These are phyloP conservation scores for Kodamaea sagamina DNA, from an alignment of 805 yeast genomes.

Conservation along the genomic window DNA sequence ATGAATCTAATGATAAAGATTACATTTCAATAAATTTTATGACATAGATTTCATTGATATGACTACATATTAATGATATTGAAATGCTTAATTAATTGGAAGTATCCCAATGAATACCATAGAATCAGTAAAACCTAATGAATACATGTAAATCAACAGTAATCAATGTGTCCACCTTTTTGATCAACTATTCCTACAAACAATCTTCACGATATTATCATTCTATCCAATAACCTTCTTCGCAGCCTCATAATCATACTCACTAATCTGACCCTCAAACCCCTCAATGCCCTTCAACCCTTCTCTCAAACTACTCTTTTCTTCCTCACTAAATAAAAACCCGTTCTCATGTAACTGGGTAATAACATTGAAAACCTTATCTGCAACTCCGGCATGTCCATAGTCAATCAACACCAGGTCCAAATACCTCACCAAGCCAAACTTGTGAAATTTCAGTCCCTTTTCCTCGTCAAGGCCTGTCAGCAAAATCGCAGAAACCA, in stretches of 20 bases:
- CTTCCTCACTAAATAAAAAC: constrained; percentile 49
- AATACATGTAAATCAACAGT: no score
- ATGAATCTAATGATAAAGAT: no score
- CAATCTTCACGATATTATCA: no score
- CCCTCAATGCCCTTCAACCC: constrained; percentile 42
- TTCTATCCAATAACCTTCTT: constrained; percentile 41
- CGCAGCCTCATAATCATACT: constrained; percentile 54
- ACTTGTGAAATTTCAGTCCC: constrained; percentile 38
- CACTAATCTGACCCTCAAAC: constrained; percentile 50
- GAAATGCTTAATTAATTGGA: no score
- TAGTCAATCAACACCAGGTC: constrained; percentile 32
- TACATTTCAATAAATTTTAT: no score
- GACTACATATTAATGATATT: no score
- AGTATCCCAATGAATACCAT: no score
- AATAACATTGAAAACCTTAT: constrained; percentile 56
- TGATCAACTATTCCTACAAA: no score
- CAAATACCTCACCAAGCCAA: constrained; percentile 36
- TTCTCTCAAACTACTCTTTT: constrained; percentile 35
- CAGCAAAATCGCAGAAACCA: constrained; percentile 60
- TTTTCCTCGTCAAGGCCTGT: constrained; percentile 48
- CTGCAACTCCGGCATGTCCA: constrained; percentile 52
- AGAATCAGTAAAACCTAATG: no score
- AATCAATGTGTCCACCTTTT: no score
- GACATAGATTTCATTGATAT: no score
- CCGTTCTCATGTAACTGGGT: constrained; percentile 43